Percentiles rank a stretch among this genome's conserved stretches.
Evolutionary conservation across 2,329 filamentous ascomycete species (phyloP).

Genomic region (Lachnellula subtilissima): DNA sequence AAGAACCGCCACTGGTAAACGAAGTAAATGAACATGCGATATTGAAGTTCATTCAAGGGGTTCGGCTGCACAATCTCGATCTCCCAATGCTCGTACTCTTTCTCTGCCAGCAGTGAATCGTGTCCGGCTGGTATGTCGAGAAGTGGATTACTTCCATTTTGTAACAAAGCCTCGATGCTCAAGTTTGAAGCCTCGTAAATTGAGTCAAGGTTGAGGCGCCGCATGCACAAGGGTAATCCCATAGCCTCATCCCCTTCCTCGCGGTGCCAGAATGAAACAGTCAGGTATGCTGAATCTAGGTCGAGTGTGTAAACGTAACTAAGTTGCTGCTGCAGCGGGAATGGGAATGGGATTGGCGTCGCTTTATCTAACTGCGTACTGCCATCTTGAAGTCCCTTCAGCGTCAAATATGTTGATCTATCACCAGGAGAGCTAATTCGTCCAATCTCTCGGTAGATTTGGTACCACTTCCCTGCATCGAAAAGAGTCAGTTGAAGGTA

Average conservation of each 20-base stretch:
- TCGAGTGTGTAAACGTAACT: constrained; percentile 2
- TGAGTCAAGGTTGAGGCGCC: neutral
- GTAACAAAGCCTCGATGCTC: constrained; percentile 32
- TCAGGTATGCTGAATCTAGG: constrained; percentile 2
- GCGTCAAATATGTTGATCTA: neutral
- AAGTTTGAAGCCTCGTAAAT: neutral
- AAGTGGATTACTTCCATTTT: constrained; percentile 36
- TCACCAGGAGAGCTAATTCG: constrained; percentile 2
- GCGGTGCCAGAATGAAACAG: constrained; percentile 4
- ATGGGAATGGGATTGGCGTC: neutral
- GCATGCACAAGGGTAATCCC: neutral
- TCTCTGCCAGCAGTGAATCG: constrained; percentile 5
- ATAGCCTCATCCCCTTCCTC: constrained; percentile 2
- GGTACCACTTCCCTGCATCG: constrained; percentile 6
- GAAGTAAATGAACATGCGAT: constrained; percentile 8
- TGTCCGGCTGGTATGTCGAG: constrained; percentile 3
- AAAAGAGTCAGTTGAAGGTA: constrained; percentile 1
- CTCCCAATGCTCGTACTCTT: constrained; percentile 7
- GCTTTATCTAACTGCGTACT: neutral
- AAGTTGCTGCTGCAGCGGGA: neutral
- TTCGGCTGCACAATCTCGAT: constrained; percentile 4
- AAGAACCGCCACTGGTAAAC: constrained; percentile 9
- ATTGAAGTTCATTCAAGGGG: constrained; percentile 11
- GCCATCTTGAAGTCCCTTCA: constrained; percentile 1
- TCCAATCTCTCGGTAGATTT: neutral